phyloP scores from a whole-genome alignment of 1,284 basidiomycete genomes.

The Violaceomyces palustris region DNA sequence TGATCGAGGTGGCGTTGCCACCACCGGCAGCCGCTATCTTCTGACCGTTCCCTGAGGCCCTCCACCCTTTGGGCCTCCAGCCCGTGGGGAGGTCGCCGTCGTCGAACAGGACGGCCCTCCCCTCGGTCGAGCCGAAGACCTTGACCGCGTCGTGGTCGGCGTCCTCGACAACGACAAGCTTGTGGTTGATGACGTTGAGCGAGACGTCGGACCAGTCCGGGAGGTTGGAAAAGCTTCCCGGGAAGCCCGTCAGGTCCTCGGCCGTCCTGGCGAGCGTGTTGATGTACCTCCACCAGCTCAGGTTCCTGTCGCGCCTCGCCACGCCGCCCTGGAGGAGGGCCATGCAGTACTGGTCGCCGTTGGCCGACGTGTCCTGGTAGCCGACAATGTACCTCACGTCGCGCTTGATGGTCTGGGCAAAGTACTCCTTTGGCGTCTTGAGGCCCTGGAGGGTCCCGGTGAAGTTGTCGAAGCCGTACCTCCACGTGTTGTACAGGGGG shows the following conservation, averaged over 20 bases:
- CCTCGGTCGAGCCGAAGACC: conserved; percentile 36
- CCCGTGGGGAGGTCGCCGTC: conserved; percentile 27
- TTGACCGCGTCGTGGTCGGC: conserved; percentile 39
- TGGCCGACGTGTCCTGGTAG: conserved; percentile 23
- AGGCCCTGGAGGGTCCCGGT: conserved; percentile 28
- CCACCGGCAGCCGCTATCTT: not conserved
- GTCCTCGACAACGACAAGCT: conserved; percentile 37
- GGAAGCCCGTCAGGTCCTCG: conserved; percentile 38
- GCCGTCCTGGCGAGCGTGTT: conserved; percentile 38
- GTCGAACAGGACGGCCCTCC: conserved; percentile 43
- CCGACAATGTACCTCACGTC: conserved; percentile 49
- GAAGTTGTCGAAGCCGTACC: conserved; percentile 48
- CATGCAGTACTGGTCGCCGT: conserved; percentile 50
- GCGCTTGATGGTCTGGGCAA: conserved; percentile 31
- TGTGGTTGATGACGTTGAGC: conserved; percentile 20
- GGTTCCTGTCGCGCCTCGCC: conserved; percentile 39
- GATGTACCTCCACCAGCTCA: conserved; percentile 50
- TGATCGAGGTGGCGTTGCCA: no score
- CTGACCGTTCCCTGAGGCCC: not conserved
- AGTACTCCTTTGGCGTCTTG: conserved; percentile 35
- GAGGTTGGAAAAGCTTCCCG: conserved; percentile 17
- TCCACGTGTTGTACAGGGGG: conserved; percentile 43
- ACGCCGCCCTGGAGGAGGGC: conserved; percentile 45
- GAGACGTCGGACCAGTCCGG: conserved; percentile 43
- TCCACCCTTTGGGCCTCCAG: conserved; percentile 43